A percentile compares a stretch with the other conserved stretches of the same genome.
These are phyloP conservation scores for Mollisiaceae sp. DNA, from an alignment of 2,329 filamentous ascomycete genomes.

Conservation along the genomic window DNA sequence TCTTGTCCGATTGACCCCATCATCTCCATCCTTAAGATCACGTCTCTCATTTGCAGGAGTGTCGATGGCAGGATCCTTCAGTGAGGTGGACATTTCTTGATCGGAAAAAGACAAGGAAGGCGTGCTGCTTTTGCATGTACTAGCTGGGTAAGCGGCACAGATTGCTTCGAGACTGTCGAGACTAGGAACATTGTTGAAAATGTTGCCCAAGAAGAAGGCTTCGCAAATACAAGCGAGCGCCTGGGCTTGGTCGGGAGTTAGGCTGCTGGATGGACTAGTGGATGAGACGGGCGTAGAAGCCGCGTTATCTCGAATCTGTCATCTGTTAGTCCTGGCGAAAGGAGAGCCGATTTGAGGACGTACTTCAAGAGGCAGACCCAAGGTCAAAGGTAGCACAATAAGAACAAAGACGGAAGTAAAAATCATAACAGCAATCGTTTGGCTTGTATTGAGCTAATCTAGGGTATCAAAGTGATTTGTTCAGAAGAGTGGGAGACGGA, in stretches of 20 bases:
- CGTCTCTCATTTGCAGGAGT: slow-evolving; percentile 1
- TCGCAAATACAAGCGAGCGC: neutral
- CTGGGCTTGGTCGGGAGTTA: neutral
- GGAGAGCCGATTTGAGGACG: neutral
- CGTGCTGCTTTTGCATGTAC: neutral
- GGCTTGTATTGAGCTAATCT: neutral
- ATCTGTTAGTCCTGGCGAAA: neutral
- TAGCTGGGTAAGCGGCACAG: neutral
- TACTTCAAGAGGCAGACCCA: slow-evolving; percentile 2
- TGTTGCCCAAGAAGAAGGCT: neutral
- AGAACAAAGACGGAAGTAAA: neutral
- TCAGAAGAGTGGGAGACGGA: neutral
- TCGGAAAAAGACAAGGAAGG: neutral
- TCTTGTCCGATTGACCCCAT: neutral
- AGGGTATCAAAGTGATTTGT: neutral
- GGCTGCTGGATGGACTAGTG: neutral
- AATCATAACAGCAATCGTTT: neutral
- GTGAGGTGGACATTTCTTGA: neutral
- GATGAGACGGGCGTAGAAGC: neutral
- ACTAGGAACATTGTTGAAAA: neutral
- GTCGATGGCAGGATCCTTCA: neutral
- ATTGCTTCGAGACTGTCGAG: neutral
- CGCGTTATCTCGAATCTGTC: neutral
- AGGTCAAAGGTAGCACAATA: neutral
- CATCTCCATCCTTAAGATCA: neutral